phyloP scores from a whole-genome alignment of 2,329 filamentous ascomycete species.

The Monosporascus cannonballus region DNA sequence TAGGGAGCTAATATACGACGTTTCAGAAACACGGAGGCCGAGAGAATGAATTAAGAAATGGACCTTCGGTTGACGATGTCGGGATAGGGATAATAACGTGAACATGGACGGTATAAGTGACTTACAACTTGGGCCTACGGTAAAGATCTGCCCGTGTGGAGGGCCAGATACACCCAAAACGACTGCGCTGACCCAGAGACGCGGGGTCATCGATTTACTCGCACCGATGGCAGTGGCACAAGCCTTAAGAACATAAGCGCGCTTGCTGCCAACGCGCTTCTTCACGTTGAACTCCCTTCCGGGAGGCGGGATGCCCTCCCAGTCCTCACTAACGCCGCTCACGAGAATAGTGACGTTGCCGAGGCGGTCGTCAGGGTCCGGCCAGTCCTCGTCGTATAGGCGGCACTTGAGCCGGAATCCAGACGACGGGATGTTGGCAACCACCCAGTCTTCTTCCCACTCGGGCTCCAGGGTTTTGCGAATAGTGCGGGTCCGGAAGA shows the following conservation, averaged over 20 bases:
- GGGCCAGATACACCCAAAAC: constrained; percentile 70
- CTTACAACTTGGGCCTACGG: constrained; percentile 59
- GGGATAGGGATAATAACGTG: too few species aligned
- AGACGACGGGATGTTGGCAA: constrained; percentile 75
- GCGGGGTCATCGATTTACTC: constrained; percentile 61
- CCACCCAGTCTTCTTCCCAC: constrained; percentile 83
- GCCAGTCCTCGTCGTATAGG: constrained; percentile 84
- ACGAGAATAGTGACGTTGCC: constrained; percentile 76
- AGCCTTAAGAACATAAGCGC: constrained; percentile 71
- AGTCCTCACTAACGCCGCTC: constrained; percentile 52
- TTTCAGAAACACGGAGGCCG: too few species aligned
- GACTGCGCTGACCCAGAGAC: constrained; percentile 66
- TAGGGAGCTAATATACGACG: too few species aligned
- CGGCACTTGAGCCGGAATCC: constrained; percentile 83
- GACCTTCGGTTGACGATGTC: too few species aligned
- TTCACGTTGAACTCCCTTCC: constrained; percentile 62
- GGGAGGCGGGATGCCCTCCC: constrained; percentile 59
- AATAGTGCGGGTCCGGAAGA: constrained; percentile 70
- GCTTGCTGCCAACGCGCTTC: constrained; percentile 81
- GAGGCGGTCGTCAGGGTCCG: constrained; percentile 79
- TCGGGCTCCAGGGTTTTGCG: constrained; percentile 65
- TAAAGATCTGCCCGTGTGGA: constrained; percentile 67
- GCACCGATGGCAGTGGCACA: constrained; percentile 57
- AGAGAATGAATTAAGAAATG: too few species aligned
- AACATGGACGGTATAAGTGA: background rate